A percentile compares a stretch with the other conserved stretches of the same genome.
Evolutionary conservation across 176 grass and related monocot species (phyloP).

Genomic region (Raddia guianensis): DNA sequence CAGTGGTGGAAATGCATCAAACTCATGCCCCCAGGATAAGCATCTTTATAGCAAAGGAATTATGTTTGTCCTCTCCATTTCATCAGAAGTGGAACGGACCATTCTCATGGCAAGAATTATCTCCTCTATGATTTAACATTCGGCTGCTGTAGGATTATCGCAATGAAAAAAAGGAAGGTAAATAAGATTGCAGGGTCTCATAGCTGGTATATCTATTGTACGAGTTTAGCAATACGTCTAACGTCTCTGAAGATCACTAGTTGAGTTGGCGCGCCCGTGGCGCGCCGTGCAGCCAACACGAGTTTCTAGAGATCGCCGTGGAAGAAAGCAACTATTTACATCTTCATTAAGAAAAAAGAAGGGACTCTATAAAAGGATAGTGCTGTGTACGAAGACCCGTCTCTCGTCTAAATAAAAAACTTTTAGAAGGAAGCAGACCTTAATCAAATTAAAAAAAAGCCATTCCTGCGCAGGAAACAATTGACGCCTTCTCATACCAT

Average conservation of each 20-base stretch:
- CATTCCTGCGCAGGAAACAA: too few species aligned
- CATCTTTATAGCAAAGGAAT: not conserved
- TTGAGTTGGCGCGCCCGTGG: too few species aligned
- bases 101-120: not conserved
- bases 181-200: not conserved
- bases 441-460: too few species aligned
- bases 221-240: not conserved
- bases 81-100: not conserved
- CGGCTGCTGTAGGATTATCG: not conserved
- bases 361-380: too few species aligned
- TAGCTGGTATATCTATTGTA: not conserved
- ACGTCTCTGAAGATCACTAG: not conserved
- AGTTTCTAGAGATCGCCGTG: too few species aligned
- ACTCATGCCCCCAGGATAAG: not conserved
- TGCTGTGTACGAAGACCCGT: too few species aligned
- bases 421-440: too few species aligned
- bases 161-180: not conserved
- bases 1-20: not conserved
- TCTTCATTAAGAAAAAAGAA: too few species aligned
- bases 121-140: not conserved
- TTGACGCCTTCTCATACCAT: too few species aligned
- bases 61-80: not conserved
- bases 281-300: too few species aligned
- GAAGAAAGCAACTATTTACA: too few species aligned
- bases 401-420: too few species aligned